Evolutionary conservation across 345 rosid species (phyloP), one percentile per base, ranked within the genome.

Genomic region (Balakata baccata): DNA sequence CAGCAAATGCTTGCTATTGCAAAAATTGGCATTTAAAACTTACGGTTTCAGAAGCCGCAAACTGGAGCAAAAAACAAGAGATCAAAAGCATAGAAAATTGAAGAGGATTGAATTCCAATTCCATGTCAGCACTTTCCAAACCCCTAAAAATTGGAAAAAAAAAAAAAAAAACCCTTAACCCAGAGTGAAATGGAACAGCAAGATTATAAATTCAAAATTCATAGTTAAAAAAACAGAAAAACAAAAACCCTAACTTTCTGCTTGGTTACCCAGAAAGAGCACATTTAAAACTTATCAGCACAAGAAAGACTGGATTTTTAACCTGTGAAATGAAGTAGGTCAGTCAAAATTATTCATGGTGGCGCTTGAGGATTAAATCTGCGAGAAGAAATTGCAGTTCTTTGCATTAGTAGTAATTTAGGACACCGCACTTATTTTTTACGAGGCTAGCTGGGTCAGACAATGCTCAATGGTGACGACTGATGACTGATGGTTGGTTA

Each of bases 1-100:
- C 13, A 9, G 11, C 8, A 25, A 53, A 7, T 18, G 4, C 41
- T 41, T 65, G 25, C 23, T 18, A 54, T 46, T 23, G 11, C 34
- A 37, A 49, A n/a, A 45, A 64, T 22, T 51, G 34, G 60, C 60
- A 68, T 34, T 63, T 14, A 20, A 34, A 76, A 77, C 89, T 82
- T 76, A 86, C 89, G 29, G 84, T 66, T 47, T 77, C 77, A 23
- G 87, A 79, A 37, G 74, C 81, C 53, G 64, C 84, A 37, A 71
- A 64, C n/a, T 5, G 75, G 57, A 76, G 59, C 60, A 63, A 34
- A 51, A 49, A 9, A 78, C 68, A 71, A 75, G 64, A 74, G 70
- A 78, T 47, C 54, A 79, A 41, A 75, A 80, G 18, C 75, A 68
- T 39, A 37, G 67, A 25, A 52, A 66, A 72, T 6, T 75, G 83